Conservation (phyloP, 352 stramenopile species). For the Phytophthora capsici region DNA sequence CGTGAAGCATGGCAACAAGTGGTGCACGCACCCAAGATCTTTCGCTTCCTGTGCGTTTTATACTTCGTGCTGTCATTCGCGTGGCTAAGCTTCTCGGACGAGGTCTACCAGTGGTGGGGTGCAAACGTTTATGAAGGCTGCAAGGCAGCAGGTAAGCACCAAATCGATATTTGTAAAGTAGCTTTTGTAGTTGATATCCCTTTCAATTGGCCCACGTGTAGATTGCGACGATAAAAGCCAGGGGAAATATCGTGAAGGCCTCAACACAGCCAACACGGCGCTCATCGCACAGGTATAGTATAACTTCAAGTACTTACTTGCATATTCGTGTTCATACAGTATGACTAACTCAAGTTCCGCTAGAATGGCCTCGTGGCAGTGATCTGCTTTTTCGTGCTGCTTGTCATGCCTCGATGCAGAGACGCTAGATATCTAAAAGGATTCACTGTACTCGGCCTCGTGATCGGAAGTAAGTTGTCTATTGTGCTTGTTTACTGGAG, state of each 20-base stretch:
- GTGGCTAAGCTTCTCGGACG: conserved; percentile 76
- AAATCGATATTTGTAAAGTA: neutral
- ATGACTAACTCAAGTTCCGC: neutral
- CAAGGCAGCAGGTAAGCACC: conserved; percentile 45
- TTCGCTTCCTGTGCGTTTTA: conserved; percentile 72
- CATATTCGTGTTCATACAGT: too few relatives aligned
- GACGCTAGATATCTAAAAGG: conserved; percentile 60
- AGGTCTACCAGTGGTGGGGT: conserved; percentile 80
- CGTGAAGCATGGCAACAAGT: conserved; percentile 70
- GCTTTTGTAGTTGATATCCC: neutral
- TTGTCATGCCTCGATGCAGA: conserved; percentile 57
- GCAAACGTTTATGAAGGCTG: conserved; percentile 73
- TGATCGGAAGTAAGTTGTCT: conserved; percentile 51
- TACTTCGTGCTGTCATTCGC: conserved; percentile 81
- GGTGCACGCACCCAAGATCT: conserved; percentile 64
- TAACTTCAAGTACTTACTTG: too few relatives aligned
- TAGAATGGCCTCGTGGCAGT: conserved; percentile 69
- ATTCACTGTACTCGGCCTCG: conserved; percentile 50
- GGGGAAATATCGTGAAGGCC: conserved; percentile 52
- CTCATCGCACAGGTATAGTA: conserved; percentile 54
- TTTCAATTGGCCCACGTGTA: conserved; percentile 17
- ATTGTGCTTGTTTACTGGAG: neutral
- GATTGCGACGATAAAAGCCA: conserved; percentile 45
- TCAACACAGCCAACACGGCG: conserved; percentile 67
- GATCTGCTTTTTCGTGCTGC: conserved; percentile 62